Conservation (phyloP, 768 basidiomycete genomes). For the Boletus pseudo-olivaceus region DNA sequence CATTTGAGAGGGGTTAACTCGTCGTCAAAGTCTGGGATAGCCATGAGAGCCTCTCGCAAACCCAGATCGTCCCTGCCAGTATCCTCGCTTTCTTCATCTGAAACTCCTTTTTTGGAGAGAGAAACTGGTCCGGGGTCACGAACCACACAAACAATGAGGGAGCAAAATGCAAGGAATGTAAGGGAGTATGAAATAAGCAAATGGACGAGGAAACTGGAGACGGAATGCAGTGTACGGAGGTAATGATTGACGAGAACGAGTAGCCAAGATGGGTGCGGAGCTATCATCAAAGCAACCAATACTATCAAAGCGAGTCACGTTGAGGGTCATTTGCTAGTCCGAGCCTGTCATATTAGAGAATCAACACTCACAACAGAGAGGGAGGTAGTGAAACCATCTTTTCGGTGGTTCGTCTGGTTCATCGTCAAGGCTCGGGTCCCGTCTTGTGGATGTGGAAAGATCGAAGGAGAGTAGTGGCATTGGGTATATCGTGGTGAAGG, state of each 20-base stretch:
- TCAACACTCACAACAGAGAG: slow-evolving; percentile 47
- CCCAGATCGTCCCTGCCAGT: slow-evolving; percentile 41
- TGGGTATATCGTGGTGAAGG: slow-evolving; percentile 4
- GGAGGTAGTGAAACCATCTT: slow-evolving; percentile 56
- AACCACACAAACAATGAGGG: slow-evolving; percentile 66
- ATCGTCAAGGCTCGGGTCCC: slow-evolving; percentile 20
- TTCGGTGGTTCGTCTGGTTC: slow-evolving; percentile 38
- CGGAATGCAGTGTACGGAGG: slow-evolving; percentile 48
- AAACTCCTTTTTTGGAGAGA: slow-evolving; percentile 20
- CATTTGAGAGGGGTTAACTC: slow-evolving; percentile 60
- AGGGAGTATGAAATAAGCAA: slow-evolving; percentile 59
- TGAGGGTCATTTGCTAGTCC: background rate
- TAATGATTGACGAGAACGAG: slow-evolving; percentile 67
- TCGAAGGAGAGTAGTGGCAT: slow-evolving; percentile 33
- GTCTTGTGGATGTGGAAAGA: slow-evolving; percentile 13
- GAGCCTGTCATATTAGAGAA: background rate
- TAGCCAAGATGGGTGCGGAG: slow-evolving; percentile 73
- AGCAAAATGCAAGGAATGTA: slow-evolving; percentile 65
- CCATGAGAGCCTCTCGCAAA: slow-evolving; percentile 60
- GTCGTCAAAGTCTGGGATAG: slow-evolving; percentile 44
- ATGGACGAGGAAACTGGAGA: slow-evolving; percentile 49
- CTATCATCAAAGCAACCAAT: slow-evolving; percentile 54
- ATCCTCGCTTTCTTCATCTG: slow-evolving; percentile 28
- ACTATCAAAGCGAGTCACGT: slow-evolving; percentile 28
- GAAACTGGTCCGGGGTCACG: slow-evolving; percentile 72